These are phyloP conservation scores for Homolaphlyctis polyrhiza DNA, from an alignment of 371 early-diverging fungal species.

Conservation along the genomic window DNA sequence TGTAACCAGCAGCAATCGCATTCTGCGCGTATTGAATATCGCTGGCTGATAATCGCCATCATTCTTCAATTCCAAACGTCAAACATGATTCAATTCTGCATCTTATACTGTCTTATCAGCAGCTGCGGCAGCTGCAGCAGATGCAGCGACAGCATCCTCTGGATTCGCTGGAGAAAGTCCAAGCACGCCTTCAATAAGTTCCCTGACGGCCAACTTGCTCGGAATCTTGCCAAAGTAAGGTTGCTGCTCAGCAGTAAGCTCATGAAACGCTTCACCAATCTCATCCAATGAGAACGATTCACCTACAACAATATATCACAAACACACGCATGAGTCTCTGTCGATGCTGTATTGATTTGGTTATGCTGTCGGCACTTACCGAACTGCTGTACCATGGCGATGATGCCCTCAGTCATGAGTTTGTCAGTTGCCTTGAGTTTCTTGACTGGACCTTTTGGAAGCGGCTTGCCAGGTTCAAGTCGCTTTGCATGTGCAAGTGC, in stretches of 20 bases:
- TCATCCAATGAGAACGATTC: slow-evolving; percentile 33
- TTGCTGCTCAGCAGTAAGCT: slow-evolving; percentile 21
- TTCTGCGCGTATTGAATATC: no score
- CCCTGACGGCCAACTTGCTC: slow-evolving; percentile 19
- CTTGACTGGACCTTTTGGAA: slow-evolving; percentile 4
- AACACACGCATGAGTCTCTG: background rate
- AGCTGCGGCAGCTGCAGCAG: background rate
- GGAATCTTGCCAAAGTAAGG: slow-evolving; percentile 22
- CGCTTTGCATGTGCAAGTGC: slow-evolving; percentile 26
- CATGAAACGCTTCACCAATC: slow-evolving; percentile 23
- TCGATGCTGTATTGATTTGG: background rate
- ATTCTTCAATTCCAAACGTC: no score
- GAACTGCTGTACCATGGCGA: slow-evolving; percentile 37
- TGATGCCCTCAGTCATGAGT: slow-evolving; percentile 22
- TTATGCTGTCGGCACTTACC: slow-evolving; percentile 20
- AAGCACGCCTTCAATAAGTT: slow-evolving; percentile 34
- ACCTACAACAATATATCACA: slow-evolving; percentile 21
- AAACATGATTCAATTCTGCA: no score
- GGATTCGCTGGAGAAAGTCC: slow-evolving; percentile 18
- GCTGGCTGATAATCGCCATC: no score
- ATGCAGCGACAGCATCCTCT: background rate
- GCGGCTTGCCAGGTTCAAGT: slow-evolving; percentile 23
- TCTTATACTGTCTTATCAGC: no score
- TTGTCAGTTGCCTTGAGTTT: slow-evolving; percentile 3
- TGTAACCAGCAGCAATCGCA: no score